Percentiles rank a stretch among this genome's conserved stretches.
Conservation (phyloP, 2,329 filamentous ascomycete species). For the Rutstroemia sydowiana region DNA sequence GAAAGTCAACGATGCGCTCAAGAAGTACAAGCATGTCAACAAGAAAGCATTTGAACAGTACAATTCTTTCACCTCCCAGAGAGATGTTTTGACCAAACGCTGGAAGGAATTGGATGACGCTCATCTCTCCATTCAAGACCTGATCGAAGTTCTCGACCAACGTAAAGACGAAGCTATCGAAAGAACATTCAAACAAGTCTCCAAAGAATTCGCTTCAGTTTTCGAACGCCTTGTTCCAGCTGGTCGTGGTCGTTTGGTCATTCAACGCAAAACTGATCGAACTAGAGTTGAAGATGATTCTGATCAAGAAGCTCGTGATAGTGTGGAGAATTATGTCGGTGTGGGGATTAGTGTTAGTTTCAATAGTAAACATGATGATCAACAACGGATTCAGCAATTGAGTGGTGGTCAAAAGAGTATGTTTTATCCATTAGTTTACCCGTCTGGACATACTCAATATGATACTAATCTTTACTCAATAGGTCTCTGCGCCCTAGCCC, state of each 20-base stretch:
- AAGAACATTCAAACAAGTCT: constrained; percentile 97
- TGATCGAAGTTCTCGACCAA: constrained; percentile 87
- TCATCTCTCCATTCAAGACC: constrained; percentile 80
- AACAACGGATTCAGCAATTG: constrained; percentile 95
- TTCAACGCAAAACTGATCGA: constrained; percentile 81
- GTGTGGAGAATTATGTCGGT: constrained; percentile 90
- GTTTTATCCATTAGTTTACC: constrained; percentile 21
- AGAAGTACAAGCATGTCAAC: constrained; percentile 97
- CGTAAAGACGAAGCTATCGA: constrained; percentile 97
- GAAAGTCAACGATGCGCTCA: constrained; percentile 85
- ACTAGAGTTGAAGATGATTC: constrained; percentile 61
- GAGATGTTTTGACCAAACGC: constrained; percentile 77
- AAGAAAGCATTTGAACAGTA: constrained; percentile 99
- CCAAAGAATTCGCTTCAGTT: constrained; percentile 82
- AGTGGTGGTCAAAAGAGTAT: constrained; percentile 97
- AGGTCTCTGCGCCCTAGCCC: constrained; percentile 91
- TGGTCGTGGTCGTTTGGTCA: constrained; percentile 83
- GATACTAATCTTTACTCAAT: constrained; percentile 17
- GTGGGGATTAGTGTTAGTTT: constrained; percentile 97
- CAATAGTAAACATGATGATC: constrained; percentile 97
- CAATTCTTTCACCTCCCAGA: constrained; percentile 89
- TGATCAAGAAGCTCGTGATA: constrained; percentile 58
- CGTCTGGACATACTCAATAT: background rate
- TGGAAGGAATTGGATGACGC: constrained; percentile 81
- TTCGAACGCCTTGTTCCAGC: constrained; percentile 94